phyloP scores from a whole-genome alignment of 2,329 filamentous ascomycete species.

The Celoporthe dispersa region DNA sequence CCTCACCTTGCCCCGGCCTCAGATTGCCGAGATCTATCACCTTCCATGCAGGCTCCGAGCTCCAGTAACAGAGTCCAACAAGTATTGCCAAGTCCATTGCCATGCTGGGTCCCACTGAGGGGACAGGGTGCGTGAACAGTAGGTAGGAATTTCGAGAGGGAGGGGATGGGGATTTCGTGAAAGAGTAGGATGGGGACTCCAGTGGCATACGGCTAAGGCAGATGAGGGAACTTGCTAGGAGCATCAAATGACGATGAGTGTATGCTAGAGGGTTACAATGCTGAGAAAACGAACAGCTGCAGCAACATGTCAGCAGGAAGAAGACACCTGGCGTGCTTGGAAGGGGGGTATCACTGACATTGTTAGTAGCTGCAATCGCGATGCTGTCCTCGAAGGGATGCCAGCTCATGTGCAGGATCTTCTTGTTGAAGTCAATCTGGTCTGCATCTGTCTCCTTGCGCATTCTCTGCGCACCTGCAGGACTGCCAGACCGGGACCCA shows the following conservation, averaged over 20 bases:
- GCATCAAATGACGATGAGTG: conserved; percentile 21
- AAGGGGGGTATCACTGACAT: conserved; percentile 70
- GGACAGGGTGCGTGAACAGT: background rate
- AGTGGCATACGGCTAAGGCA: conserved; percentile 12
- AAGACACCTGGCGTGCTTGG: background rate
- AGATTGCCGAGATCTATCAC: background rate
- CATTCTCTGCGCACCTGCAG: conserved; percentile 83
- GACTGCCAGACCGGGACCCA: conserved; percentile 85
- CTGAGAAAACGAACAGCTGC: conserved; percentile 43
- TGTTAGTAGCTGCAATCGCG: conserved; percentile 98
- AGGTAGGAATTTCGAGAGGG: conserved; percentile 4
- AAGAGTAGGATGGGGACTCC: conserved; percentile 8
- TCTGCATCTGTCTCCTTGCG: conserved; percentile 98
- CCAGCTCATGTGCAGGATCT: conserved; percentile 99
- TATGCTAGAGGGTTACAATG: conserved; percentile 34
- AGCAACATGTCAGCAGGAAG: conserved; percentile 32
- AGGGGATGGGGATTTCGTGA: conserved; percentile 4
- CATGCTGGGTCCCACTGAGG: conserved; percentile 15
- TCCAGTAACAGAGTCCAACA: conserved; percentile 9
- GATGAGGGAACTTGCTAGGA: conserved; percentile 13
- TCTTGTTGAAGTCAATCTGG: conserved; percentile 99
- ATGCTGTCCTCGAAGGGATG: conserved; percentile 99
- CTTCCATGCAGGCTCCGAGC: background rate
- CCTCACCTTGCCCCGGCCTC: conserved; percentile 9
- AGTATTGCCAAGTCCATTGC: conserved; percentile 13